These are phyloP conservation scores for Hirsutella minnesotensis DNA, from an alignment of 2,329 filamentous ascomycete genomes.

Conservation along the genomic window DNA sequence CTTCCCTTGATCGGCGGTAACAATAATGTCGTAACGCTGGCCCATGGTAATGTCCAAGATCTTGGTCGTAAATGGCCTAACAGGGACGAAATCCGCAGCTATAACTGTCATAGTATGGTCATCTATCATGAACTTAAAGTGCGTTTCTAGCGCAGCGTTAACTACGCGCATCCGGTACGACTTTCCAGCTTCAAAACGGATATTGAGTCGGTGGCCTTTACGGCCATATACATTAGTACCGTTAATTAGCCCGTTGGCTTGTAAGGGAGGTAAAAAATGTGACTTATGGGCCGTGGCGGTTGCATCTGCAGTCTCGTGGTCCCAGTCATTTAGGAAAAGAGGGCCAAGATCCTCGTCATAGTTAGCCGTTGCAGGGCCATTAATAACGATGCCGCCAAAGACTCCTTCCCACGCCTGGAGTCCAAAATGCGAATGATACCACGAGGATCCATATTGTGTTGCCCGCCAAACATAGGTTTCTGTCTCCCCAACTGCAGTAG, in stretches of 20 bases:
- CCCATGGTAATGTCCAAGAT: constrained; percentile 36
- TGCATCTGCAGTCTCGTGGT: constrained; percentile 31
- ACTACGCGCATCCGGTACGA: constrained; percentile 36
- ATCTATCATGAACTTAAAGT: constrained; percentile 39
- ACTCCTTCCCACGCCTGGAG: constrained; percentile 41
- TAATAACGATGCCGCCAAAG: constrained; percentile 48
- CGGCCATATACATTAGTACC: constrained; percentile 26
- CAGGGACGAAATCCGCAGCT: constrained; percentile 43
- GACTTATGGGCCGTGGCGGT: constrained; percentile 10
- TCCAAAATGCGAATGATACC: constrained; percentile 51
- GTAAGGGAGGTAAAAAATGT: neutral
- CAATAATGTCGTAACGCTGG: constrained; percentile 33
- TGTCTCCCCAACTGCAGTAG: constrained; percentile 35
- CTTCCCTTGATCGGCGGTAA: constrained; percentile 24
- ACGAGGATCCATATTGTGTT: constrained; percentile 41
- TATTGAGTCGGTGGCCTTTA: constrained; percentile 20
- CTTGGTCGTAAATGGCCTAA: constrained; percentile 39
- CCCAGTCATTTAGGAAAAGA: constrained; percentile 48
- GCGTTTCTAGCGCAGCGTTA: constrained; percentile 32
- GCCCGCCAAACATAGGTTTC: constrained; percentile 47
- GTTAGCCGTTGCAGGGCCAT: constrained; percentile 44
- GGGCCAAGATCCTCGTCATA: constrained; percentile 54
- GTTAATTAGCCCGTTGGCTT: constrained; percentile 35
- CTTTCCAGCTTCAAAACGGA: constrained; percentile 26
- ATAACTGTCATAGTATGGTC: constrained; percentile 47